Evolutionary conservation across 352 stramenopile species (phyloP).

Genomic region (Pythium sukuiense): DNA sequence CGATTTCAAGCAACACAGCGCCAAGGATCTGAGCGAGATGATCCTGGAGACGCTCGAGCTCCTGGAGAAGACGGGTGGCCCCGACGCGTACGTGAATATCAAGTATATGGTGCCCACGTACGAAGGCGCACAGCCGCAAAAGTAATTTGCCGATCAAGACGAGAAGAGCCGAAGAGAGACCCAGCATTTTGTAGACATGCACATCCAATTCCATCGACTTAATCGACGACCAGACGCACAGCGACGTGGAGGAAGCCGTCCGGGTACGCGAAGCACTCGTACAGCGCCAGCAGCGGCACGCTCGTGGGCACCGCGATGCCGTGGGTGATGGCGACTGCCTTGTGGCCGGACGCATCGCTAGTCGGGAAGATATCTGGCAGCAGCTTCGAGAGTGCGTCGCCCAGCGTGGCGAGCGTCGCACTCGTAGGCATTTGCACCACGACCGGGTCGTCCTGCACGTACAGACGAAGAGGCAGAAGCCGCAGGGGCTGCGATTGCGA

Average conservation of each 20-base stretch:
- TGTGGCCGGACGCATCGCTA: neutral
- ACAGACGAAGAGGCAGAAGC: constrained; percentile 62
- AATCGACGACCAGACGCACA: constrained; percentile 22
- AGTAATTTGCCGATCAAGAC: constrained; percentile 2
- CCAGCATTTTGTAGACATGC: neutral
- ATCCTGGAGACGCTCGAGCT: constrained; percentile 89
- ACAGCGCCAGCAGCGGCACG: constrained; percentile 61
- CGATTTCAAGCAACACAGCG: constrained; percentile 86
- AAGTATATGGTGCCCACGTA: constrained; percentile 98
- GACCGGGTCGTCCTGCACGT: constrained; percentile 50
- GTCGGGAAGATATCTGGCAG: constrained; percentile 63
- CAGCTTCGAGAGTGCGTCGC: constrained; percentile 52
- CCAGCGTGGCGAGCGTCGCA: constrained; percentile 49
- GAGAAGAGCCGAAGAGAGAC: no score
- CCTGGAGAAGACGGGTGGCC: constrained; percentile 79
- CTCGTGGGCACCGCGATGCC: constrained; percentile 48
- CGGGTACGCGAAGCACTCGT: constrained; percentile 64
- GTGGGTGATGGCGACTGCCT: constrained; percentile 32
- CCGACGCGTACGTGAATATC: constrained; percentile 93
- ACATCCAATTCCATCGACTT: neutral
- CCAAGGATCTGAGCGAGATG: constrained; percentile 81
- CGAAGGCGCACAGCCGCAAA: constrained; percentile 56
- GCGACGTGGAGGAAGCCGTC: constrained; percentile 80
- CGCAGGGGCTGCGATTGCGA: constrained; percentile 36
- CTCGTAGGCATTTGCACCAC: constrained; percentile 71